phyloP scores from a whole-genome alignment of 805 yeast species.

The Metschnikowia noctiluminum region DNA sequence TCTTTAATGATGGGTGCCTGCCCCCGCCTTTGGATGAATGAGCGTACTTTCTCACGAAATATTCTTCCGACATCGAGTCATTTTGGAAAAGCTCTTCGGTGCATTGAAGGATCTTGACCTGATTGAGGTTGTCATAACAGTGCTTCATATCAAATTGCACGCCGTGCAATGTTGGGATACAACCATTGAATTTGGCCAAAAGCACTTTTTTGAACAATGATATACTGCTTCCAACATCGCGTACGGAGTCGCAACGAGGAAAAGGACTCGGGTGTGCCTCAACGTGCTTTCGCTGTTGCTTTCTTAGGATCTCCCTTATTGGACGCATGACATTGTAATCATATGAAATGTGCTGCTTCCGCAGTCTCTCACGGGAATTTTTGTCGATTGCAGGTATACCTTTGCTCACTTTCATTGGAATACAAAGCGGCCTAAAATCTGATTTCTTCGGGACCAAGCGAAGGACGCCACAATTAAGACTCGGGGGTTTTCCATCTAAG shows the following conservation, averaged over 20 bases:
- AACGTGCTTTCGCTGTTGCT: constrained; percentile 13
- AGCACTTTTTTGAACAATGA: constrained; percentile 31
- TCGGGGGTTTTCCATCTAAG: background rate
- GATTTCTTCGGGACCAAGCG: constrained; percentile 58
- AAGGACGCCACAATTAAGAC: constrained; percentile 35
- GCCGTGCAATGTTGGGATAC: constrained; percentile 41
- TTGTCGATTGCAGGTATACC: background rate
- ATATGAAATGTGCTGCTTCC: constrained; percentile 30
- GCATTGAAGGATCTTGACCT: constrained; percentile 34
- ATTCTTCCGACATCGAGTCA: constrained; percentile 12
- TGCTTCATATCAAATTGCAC: constrained; percentile 73
- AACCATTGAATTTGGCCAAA: constrained; percentile 3
- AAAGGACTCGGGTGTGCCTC: constrained; percentile 9
- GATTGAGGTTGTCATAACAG: constrained; percentile 74
- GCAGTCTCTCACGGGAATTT: constrained; percentile 20
- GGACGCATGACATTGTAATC: constrained; percentile 43
- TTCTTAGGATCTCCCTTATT: constrained; percentile 25
- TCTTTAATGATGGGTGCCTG: background rate
- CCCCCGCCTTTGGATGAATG: background rate
- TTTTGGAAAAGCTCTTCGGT: constrained; percentile 23
- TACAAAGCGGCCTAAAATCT: constrained; percentile 59
- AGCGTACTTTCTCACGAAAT: constrained; percentile 8
- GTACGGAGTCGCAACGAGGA: constrained; percentile 39
- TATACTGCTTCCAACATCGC: constrained; percentile 43
- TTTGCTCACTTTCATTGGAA: constrained; percentile 34